Conservation (phyloP, 352 stramenopile genomes). For the Thraustochytrium striatum region DNA sequence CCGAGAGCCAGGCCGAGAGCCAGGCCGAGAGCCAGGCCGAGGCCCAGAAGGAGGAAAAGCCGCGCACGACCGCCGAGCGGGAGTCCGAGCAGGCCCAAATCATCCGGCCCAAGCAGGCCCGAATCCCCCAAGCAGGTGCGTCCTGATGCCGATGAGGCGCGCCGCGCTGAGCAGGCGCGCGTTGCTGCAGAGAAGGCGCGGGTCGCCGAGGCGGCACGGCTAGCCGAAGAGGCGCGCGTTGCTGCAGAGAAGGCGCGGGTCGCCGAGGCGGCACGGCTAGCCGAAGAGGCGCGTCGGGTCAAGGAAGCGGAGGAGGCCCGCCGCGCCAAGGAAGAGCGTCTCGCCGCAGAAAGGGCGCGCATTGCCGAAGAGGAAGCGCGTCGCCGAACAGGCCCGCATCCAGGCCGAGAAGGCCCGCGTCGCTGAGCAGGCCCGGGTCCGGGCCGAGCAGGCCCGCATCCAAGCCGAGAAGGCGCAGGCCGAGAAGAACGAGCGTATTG, state of each 20-base stretch:
- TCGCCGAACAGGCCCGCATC: background rate
- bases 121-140: background rate
- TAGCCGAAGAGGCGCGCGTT: too few relatives aligned
- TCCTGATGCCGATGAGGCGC: background rate
- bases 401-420: background rate
- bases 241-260: too few relatives aligned
- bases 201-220: too few relatives aligned
- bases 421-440: background rate
- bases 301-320: too few relatives aligned
- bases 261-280: too few relatives aligned
- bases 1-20: background rate
- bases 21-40: background rate
- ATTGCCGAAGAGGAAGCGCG: background rate
- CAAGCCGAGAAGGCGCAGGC: background rate
- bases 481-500: background rate
- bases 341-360: too few relatives aligned
- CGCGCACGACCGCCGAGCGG: background rate
- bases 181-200: background rate
- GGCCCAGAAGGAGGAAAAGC: background rate
- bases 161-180: background rate
- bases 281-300: too few relatives aligned
- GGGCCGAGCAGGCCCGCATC: background rate
- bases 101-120: background rate
- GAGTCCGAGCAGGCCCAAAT: background rate
- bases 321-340: too few relatives aligned